Evolutionary conservation across 352 stramenopile species (phyloP).

Genomic region (Saprolegnia parasitica): DNA sequence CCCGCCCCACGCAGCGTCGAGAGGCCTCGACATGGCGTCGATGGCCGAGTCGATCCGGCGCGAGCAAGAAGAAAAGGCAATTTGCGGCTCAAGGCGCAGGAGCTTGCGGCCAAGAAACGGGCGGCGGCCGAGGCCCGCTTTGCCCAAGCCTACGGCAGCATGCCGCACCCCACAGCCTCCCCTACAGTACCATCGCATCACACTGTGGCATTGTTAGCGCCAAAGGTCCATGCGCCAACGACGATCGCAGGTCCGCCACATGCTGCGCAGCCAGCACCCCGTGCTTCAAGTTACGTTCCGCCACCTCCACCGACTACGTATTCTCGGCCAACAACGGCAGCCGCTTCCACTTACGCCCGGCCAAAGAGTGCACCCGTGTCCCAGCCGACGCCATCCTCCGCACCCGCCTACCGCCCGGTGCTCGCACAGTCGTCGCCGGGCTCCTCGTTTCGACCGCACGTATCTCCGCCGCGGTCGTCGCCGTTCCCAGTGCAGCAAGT

Average conservation of each 20-base stretch:
- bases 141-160: neutral
- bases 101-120: constrained; percentile 19
- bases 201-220: no score
- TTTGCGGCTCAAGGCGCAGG: neutral
- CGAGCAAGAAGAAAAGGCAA: constrained; percentile 12
- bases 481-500: no score
- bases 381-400: neutral
- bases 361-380: no score
- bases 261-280: no score
- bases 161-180: neutral
- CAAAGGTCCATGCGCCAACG: no score
- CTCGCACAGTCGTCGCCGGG: neutral
- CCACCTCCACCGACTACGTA: no score
- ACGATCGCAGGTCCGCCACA: no score
- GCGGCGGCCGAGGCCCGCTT: constrained; percentile 20
- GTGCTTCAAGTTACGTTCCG: no score
- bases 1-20: neutral
- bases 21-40: neutral
- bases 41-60: constrained; percentile 3
- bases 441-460: neutral
- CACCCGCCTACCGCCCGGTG: neutral
- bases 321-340: no score
- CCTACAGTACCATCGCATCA: no score
- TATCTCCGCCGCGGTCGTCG: neutral
- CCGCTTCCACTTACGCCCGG: no score